Evolutionary conservation across 1,284 basidiomycete genomes (phyloP), one percentile per base, ranked within the genome.

Genomic region (Heliocybe sulcata): DNA sequence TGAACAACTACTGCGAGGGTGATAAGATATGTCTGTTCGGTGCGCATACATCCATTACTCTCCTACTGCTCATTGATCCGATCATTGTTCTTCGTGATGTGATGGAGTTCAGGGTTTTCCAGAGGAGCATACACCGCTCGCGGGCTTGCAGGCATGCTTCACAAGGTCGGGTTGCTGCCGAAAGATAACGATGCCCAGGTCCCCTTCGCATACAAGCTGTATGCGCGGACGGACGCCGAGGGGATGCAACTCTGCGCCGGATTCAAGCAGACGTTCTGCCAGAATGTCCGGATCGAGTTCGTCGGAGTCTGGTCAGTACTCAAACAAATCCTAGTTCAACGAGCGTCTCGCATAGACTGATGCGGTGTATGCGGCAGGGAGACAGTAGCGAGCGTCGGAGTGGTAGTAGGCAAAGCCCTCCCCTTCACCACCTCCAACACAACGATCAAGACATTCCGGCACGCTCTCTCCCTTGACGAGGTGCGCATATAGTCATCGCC

Each of bases 101-200:
- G 16, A 20, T 45, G 42, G 10, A 45, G n/a, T n/a, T 12, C 55
- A 83, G 83, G 86, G 0, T 90, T 90, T 63, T 88, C 85, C 52
- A 78, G 87, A 27, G 87, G 87, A 1, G 85, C 89, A 12, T 90
- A 90, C 61, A 89, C 85, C 2, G 88, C 87, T 27, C 75, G 87
- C 35, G 85, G 86, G 9, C 71, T 91, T 23, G 88, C 82, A 29
- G 87, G 88, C 12, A 78, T 86, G 68, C 65, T 83, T 22, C 59
- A 70, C 58, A 83, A 74, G 50, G 63, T 85, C 51, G 85, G 85
- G 25, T 69, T 87, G 11, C 69, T 88, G n/a, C 74, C 80, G 1
- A 71, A 66, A 54, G 78, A 76, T 60, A 86, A 87, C 57, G 55
- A 74, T 27, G 72, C 83, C 55, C 85, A 88, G 62, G 67, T 88